Evolutionary conservation across 306 rosid species (phyloP), one percentile per base, ranked within the genome.

Genomic region (Pyrus pyrifolia): DNA sequence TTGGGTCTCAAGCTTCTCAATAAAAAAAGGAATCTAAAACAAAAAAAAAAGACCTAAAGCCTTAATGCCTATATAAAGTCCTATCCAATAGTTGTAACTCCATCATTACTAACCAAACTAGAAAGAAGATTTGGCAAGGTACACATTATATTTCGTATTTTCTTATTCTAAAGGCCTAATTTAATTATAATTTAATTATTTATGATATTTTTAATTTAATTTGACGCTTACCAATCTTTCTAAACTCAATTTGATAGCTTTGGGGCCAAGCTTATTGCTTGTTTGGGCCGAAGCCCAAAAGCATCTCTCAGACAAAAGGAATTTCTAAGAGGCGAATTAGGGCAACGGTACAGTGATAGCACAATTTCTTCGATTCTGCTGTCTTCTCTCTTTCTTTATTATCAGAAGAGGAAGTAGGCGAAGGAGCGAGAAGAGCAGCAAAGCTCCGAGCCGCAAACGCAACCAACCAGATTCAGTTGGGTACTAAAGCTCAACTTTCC

Each of bases 221-320:
- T 40, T 40, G 1, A 40, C 45, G 45, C 45, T 40, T 9, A 2
- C 9, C 45, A 9, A 40, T 40, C 21, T 5, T 49, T 5, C 55
- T 15, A 5, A 4, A 8, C 45, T 40, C 11, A 8, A 0, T 9
- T 0, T 3, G 66, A 4, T 25, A 5, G 19, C 66, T 61, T 61
- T 61, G 21, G 38, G 42, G 22, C 68, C 68, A 30, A 30, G 68
- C 66, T 58, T 14, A 44, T 44, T 68, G 12, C 58, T 70, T 49
- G 18, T 17, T 4, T 70, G 76, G 76, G 76, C 76, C 67, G 8
- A n/a, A 57, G 67, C 76, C 76, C 76, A 33, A 55, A 55, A 21
- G n/a, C 7, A 12, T 71, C 40, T 71, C 22, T 21, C 30, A 4
- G 21, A 55, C 67, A 35, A 35, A 35, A 13, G 17, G 55, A 49